Base-by-base conservation (phyloP, 2,329 filamentous ascomycete species). In the Phialocephala sp. region DNA sequence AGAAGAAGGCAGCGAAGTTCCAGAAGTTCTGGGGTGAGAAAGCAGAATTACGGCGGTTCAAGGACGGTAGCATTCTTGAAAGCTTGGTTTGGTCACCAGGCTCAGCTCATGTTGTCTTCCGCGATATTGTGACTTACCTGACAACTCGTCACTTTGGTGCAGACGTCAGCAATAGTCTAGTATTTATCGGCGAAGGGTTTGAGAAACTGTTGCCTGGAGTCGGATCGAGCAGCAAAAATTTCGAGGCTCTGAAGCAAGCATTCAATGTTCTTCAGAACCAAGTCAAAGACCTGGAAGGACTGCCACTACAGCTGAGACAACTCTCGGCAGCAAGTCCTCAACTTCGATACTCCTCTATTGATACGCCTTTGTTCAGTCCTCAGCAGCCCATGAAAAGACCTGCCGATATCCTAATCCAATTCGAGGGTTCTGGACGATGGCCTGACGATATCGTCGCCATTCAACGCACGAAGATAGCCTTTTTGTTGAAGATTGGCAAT, bases 1-100 rank as follows among this genome's bases (percentile, higher is more conserved):
- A 94, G 77, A 89, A 91, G 69, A 92, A 93, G 69, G 91, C 93
- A 27, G 88, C 89, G 11, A 85, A 84, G 37, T 99, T 97, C 77
- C 91, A 92, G 41, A 87, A 89, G 39, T 98, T 99, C 76, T 99
- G 96, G 95, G 95, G 94, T 8, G 90, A 94, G 11, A 97, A 95
- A 76, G 87, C 95, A 1, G 95, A 99, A 77, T 83, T 99, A 55
- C 88, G 95, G 69, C 91, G 95, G 22, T 99, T 99, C 82, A 96
- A 94, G 73, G 93, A 98, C 74, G 95, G 95, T 24, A 94, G 90
- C 72, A 97, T 99, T 70, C 84, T 93, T 9, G 96, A 99, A 78
- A 97, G 92, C 74, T 82, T 98, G 36, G 89, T 97, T 22, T 99
- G 95, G 95, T 85, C 89, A 69, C 84, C 86, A 62, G 81, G 85